Conservation (phyloP, 352 stramenopile species). For the Pythium monospermum region DNA sequence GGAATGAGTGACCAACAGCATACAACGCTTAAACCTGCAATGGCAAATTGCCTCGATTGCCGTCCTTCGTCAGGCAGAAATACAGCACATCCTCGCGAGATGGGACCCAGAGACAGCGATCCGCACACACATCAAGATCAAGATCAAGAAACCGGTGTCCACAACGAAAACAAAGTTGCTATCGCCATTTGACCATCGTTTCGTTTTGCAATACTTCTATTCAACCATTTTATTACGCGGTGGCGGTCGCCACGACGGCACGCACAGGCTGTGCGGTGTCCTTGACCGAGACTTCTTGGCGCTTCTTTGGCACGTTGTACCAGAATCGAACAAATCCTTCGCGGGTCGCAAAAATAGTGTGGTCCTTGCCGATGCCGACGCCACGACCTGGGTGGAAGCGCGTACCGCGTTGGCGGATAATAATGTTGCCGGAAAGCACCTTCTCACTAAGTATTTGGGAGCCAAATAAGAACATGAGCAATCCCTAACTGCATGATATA, state of each 20-base stretch:
- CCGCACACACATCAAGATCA: no score
- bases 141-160: no score
- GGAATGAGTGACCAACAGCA: no score
- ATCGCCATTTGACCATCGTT: no score
- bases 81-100: no score
- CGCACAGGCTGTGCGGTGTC: slow-evolving; percentile 56
- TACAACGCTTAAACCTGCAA: no score
- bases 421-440: slow-evolving; percentile 95
- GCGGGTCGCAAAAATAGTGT: slow-evolving; percentile 90
- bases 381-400: slow-evolving; percentile 94
- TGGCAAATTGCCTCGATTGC: no score
- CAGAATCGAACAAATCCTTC: slow-evolving; percentile 90
- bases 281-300: slow-evolving; percentile 85
- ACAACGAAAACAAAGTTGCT: no score
- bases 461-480: not conserved
- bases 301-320: slow-evolving; percentile 83
- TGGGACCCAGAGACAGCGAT: no score
- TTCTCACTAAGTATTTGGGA: slow-evolving; percentile 61
- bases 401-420: slow-evolving; percentile 96
- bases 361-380: slow-evolving; percentile 92
- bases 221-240: slow-evolving; percentile 14
- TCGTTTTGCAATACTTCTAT: slow-evolving; percentile 18
- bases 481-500: not conserved
- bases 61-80: no score
- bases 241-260: slow-evolving; percentile 6